Conservation (phyloP, 2,329 filamentous ascomycete genomes). For the Pseudocercospora musae region DNA sequence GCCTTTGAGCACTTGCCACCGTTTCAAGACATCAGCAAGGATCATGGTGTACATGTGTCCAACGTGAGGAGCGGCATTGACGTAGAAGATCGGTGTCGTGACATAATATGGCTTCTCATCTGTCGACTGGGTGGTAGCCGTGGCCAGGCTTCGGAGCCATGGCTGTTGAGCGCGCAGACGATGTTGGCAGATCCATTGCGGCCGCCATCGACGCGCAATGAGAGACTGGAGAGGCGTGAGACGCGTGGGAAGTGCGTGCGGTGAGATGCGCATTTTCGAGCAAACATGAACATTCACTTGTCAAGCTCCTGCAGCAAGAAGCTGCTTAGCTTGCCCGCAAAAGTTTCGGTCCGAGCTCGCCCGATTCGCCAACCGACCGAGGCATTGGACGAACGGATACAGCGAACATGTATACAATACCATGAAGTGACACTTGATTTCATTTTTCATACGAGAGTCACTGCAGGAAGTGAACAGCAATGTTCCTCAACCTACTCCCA, state of each 20-base stretch:
- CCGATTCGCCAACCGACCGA: neutral
- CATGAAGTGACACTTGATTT: neutral
- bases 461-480: neutral
- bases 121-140: constrained; percentile 12
- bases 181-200: constrained; percentile 34
- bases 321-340: neutral
- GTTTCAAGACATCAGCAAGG: constrained; percentile 83
- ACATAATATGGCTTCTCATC: constrained; percentile 80
- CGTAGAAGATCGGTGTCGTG: constrained; percentile 97
- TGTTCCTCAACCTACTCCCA: neutral
- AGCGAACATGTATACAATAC: neutral
- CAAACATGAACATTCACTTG: neutral
- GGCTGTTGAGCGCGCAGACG: constrained; percentile 19
- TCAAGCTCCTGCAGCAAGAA: neutral
- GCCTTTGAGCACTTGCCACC: constrained; percentile 79
- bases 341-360: neutral
- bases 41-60: constrained; percentile 94
- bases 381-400: neutral
- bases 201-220: constrained; percentile 35
- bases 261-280: constrained; percentile 9
- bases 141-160: constrained; percentile 17
- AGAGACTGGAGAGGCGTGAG: constrained; percentile 35
- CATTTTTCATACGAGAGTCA: neutral
- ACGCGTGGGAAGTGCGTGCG: constrained; percentile 1
- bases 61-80: constrained; percentile 94